Base-by-base conservation (phyloP, 331 rosid species). In the Malus hybrid region DNA sequence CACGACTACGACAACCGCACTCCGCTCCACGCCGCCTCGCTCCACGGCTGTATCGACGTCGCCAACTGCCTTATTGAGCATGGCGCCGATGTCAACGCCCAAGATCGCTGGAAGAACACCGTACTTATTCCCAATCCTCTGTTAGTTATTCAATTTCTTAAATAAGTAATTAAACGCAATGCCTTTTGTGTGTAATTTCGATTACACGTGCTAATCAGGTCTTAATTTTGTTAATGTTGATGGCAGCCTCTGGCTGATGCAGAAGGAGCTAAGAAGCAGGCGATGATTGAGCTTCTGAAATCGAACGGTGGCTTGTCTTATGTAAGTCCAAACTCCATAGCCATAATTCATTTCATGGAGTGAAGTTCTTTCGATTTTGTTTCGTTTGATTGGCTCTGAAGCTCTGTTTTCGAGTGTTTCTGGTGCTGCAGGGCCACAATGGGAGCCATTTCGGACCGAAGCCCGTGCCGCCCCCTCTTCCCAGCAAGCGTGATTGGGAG, bases 401-500 rank as follows among this genome's bases (percentile, higher is more conserved):
- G 48, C 22, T 70, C 70, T 31, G 34, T 32, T 29, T 24, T 63
- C 24, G 70, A 62, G 5, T 74, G 33, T 39, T 39, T 33, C 13
- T 73, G 13, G 79, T 80, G 74, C 50, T 80, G 85, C 84, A 95
- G 99, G 99, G 99, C 22, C 99, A 95, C 89, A 92, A 65, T 77
- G 99, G 99, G 72, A 95, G 99, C 80, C 99, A 95, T 85, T 92
- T 90, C 71, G 99, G 90, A 66, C 83, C 91, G 5, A 95, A 79
- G 80, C 93, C 98, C 11, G 97, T 95, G 71, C 83, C 88, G n/a
- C 99, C 98, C 9, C 99, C 99, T 66, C 86, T 83, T 80, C 91
- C 99, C 2, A 95, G 93, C 82, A 95, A 95, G 90, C 90, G 99
- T 80, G 99, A 95, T 85, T 95, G 99, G 99, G 99, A 95, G 83